phyloP scores from a whole-genome alignment of 805 yeast genomes.

The Saturnispora gosingensis region DNA sequence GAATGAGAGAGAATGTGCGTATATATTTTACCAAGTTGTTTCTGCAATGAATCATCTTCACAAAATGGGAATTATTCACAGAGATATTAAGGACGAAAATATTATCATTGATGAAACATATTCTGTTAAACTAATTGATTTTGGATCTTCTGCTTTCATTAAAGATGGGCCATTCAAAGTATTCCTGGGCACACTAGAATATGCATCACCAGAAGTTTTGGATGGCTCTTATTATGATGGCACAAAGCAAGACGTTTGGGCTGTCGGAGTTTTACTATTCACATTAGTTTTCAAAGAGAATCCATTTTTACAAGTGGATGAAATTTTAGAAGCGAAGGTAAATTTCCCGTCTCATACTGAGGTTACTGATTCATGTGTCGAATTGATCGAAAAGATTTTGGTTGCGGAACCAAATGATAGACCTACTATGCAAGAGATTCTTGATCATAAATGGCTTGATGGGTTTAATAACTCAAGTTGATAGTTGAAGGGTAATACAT shows the following conservation, averaged over 20 bases:
- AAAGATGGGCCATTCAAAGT: slow-evolving; percentile 93
- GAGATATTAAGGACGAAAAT: slow-evolving; percentile 94
- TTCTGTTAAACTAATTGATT: slow-evolving; percentile 78
- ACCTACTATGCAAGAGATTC: slow-evolving; percentile 66
- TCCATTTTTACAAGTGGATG: slow-evolving; percentile 93
- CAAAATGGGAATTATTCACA: slow-evolving; percentile 76
- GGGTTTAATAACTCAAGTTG: slow-evolving; percentile 16
- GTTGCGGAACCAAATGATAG: slow-evolving; percentile 58
- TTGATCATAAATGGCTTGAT: slow-evolving; percentile 60
- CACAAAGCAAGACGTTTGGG: slow-evolving; percentile 95
- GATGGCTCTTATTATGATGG: slow-evolving; percentile 87
- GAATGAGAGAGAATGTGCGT: slow-evolving; percentile 69
- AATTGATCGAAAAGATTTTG: slow-evolving; percentile 55
- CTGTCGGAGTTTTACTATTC: slow-evolving; percentile 82
- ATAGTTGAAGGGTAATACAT: background rate
- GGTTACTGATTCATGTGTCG: slow-evolving; percentile 52
- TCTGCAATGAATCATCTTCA: slow-evolving; percentile 78
- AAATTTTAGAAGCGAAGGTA: slow-evolving; percentile 84
- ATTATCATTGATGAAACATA: slow-evolving; percentile 80
- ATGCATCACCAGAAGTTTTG: slow-evolving; percentile 95
- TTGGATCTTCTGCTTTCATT: slow-evolving; percentile 89
- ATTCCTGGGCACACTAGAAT: slow-evolving; percentile 94
- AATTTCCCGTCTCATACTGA: slow-evolving; percentile 48
- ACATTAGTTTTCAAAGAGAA: slow-evolving; percentile 89
- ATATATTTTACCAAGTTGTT: slow-evolving; percentile 70